phyloP scores from a whole-genome alignment of 768 basidiomycete genomes.

The Russula ochroleuca region DNA sequence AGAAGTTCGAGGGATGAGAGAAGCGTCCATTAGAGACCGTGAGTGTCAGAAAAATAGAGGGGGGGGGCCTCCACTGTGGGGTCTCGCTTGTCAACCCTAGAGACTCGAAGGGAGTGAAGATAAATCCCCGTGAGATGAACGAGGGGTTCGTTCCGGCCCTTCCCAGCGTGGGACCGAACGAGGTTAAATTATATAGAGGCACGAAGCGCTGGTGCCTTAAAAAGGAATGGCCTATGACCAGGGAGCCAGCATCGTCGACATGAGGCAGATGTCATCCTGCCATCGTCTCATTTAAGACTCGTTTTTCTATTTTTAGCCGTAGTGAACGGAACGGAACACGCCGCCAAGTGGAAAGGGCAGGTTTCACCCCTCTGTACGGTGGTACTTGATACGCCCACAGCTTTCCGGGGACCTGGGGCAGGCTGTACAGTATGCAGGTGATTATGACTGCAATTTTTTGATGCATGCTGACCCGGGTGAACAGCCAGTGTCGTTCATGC shows the following conservation, averaged over 20 bases:
- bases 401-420: background rate
- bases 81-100: background rate
- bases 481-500: too few relatives aligned
- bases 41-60: background rate
- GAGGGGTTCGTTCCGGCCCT: background rate
- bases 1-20: background rate
- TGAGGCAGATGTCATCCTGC: background rate
- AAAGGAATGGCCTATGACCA: background rate
- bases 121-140: background rate
- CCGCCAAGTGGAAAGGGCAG: background rate
- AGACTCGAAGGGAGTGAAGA: background rate
- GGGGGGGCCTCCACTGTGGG: background rate
- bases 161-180: background rate
- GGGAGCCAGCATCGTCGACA: background rate
- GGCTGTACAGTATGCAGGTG: too few relatives aligned
- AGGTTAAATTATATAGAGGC: background rate
- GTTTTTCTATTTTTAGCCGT: background rate
- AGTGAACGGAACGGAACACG: background rate
- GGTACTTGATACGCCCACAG: background rate
- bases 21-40: conserved; percentile 12
- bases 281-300: too few relatives aligned
- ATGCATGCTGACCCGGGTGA: too few relatives aligned
- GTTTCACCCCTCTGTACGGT: too few relatives aligned
- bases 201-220: background rate
- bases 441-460: too few relatives aligned